Percentiles rank a stretch among this genome's conserved stretches.
Evolutionary conservation across 2,329 filamentous ascomycete species (phyloP).

Genomic region (Amylocarpus encephaloides): DNA sequence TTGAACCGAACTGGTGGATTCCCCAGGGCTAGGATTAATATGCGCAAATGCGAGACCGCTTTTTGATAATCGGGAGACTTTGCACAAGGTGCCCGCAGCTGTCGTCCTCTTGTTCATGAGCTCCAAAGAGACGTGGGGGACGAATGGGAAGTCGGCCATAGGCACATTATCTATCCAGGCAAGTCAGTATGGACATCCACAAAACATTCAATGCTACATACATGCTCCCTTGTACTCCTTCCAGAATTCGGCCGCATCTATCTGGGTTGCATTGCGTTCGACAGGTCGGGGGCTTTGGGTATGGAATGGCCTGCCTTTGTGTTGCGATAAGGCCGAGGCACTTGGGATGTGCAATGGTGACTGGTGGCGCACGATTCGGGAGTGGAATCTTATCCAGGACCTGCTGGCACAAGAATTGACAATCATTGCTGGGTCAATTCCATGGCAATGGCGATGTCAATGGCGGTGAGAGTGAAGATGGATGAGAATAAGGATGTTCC

Average conservation of each 20-base stretch:
- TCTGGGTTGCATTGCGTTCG: neutral
- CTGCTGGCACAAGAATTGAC: constrained; percentile 12
- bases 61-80: constrained; percentile 59
- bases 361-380: neutral
- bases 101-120: constrained; percentile 38
- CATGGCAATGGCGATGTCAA: neutral
- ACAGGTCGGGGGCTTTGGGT: constrained; percentile 5
- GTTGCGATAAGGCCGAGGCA: neutral
- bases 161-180: constrained; percentile 9
- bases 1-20: constrained; percentile 27
- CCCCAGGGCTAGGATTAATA: constrained; percentile 29
- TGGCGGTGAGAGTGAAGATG: too few species aligned
- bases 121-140: constrained; percentile 2
- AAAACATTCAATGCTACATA: constrained; percentile 9
- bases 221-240: constrained; percentile 26
- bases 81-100: constrained; percentile 67
- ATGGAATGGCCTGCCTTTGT: constrained; percentile 14
- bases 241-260: constrained; percentile 15
- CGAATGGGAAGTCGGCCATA: constrained; percentile 10
- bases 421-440: constrained; percentile 21
- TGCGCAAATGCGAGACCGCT: constrained; percentile 66
- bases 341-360: neutral
- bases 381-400: neutral
- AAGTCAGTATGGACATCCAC: neutral
- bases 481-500: too few species aligned